Evolutionary conservation across 495 filamentous ascomycete genomes (phyloP).

Genomic region (Talaromyces nanjingensis): DNA sequence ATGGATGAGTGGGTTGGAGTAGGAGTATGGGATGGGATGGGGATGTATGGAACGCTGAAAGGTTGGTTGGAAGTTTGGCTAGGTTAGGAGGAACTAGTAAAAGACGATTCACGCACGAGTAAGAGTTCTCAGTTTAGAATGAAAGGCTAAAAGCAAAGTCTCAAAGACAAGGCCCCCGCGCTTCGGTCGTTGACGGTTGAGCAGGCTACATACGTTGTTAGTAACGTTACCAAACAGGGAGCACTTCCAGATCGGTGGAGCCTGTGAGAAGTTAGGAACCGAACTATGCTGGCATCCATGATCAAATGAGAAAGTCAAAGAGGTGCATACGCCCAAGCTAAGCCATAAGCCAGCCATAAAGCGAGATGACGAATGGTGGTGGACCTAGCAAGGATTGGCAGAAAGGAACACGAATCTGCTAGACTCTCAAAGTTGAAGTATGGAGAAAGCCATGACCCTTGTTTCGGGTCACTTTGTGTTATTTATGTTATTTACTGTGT

Average conservation of each 20-base stretch:
- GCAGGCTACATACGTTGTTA: too few relatives aligned
- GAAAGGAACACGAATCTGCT: conserved; percentile 2
- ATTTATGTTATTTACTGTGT: neutral
- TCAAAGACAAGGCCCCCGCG: neutral
- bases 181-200: neutral
- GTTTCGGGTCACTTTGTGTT: conserved; percentile 10
- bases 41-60: neutral
- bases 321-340: too few relatives aligned
- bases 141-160: neutral
- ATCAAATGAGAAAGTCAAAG: conserved; percentile 1
- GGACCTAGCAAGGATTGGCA: neutral
- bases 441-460: conserved; percentile 2
- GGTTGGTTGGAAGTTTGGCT: neutral
- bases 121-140: neutral
- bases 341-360: neutral
- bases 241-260: conserved; percentile 8
- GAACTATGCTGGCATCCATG: neutral
- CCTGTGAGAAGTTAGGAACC: neutral
- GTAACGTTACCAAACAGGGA: neutral
- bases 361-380: neutral
- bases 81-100: neutral
- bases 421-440: neutral
- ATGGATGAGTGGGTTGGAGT: neutral
- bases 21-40: neutral
- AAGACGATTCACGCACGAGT: neutral